Base-by-base conservation (phyloP, 1,284 basidiomycete genomes). In the Austropuccinia psidii region DNA sequence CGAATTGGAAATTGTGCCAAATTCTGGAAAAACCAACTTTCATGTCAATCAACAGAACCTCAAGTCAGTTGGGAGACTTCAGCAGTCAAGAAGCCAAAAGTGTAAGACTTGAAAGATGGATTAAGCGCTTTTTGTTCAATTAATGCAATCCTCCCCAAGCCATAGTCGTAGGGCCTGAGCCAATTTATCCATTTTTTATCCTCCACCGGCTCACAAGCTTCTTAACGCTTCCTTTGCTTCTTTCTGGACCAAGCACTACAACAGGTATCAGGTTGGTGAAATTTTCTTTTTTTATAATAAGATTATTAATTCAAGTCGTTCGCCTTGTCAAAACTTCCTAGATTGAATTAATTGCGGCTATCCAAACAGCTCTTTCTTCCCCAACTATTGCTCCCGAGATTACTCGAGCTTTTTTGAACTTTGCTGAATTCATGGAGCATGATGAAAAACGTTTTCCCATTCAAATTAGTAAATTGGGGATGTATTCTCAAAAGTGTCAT, bases 401-500 rank as follows among this genome's bases (percentile, higher is more conserved):
- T 37, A 91, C 95, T n/a, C 91, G 96, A 80, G 87, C 91, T 55
- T 84, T 98, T 31, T 86, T 99, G 75, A 94, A 94, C 80, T 85
- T 98, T n/a, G 93, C 93, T 8, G 96, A 99, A 81, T 98, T 98
- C 81, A 96, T 98, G 91, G 96, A 98, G 81, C 96, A 98, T 78
- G 95, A 98, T 81, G 96, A 98, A 81, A 96, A 97, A 80, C 87
- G 91, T 0, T 84, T 98, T 1, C 93, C 93, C 0, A 97, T 98
- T 77, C 93, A 97, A 78, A 89, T 94, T 76, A 87, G 91, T 61
- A 90, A 90, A 13, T 86, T 98, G 4, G 95, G 95, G 67, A 91
- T 95, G 80, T 93, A 95, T 79, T 76, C 96, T 0, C 87, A 91
- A 82, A 90, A 90, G 77, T 93, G 92, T 82, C 90, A 93, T 81